These are phyloP conservation scores for Rhynchospora tenuis DNA, from an alignment of 176 grass and related monocot genomes.

Conservation along the genomic window DNA sequence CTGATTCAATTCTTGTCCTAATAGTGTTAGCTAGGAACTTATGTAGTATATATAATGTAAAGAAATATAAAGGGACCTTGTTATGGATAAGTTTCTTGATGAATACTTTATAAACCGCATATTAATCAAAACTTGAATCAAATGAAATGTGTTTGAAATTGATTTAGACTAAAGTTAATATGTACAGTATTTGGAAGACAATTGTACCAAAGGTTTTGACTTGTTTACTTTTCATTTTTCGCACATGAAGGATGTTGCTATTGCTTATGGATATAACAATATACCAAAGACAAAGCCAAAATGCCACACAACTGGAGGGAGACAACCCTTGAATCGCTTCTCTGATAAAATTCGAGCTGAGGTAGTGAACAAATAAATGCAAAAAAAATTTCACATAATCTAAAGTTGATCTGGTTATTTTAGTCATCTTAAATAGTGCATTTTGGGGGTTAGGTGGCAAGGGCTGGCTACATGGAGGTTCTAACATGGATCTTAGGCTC, in stretches of 20 bases:
- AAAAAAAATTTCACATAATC: background rate
- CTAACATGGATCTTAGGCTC: conserved; percentile 86
- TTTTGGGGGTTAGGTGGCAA: conserved; percentile 57
- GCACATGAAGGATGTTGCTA: conserved; percentile 80
- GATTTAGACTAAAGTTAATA: background rate
- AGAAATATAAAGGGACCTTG: background rate
- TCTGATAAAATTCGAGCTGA: conserved; percentile 96
- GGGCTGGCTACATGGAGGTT: conserved; percentile 98
- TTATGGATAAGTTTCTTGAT: background rate
- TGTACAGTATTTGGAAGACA: background rate
- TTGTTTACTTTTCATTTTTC: conserved; percentile 4
- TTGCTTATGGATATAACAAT: conserved; percentile 96
- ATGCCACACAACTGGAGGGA: conserved; percentile 76
- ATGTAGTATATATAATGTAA: background rate
- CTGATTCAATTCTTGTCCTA: background rate
- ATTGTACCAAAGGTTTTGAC: background rate
- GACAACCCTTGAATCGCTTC: conserved; percentile 79
- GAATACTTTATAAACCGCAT: background rate
- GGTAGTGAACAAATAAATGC: conserved; percentile 32
- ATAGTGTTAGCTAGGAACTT: background rate
- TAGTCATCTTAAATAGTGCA: background rate
- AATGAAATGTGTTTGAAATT: conserved; percentile 1
- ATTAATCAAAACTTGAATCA: background rate
- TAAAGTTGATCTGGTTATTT: background rate
- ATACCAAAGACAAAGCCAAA: conserved; percentile 90